These are phyloP conservation scores for Talaromyces amestolkiae DNA, from an alignment of 2,329 filamentous ascomycete species.

Conservation along the genomic window DNA sequence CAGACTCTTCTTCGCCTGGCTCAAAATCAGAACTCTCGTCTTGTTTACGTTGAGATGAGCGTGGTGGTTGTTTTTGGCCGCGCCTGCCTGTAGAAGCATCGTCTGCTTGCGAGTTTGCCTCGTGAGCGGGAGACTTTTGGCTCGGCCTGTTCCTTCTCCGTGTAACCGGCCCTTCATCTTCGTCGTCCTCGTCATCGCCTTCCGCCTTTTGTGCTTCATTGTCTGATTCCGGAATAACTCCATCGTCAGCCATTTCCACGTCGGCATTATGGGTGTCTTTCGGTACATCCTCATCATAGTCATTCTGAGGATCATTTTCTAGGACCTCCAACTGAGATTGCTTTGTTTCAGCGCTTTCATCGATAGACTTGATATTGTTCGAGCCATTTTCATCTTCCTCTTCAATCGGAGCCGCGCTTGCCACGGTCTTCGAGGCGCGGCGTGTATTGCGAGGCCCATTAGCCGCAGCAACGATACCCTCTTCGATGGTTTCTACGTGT, in stretches of 20 bases:
- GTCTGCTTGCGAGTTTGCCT: slow-evolving; percentile 30
- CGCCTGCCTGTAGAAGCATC: slow-evolving; percentile 37
- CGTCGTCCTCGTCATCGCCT: slow-evolving; percentile 52
- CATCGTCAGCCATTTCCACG: slow-evolving; percentile 38
- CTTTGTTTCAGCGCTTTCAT: slow-evolving; percentile 47
- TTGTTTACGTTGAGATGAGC: slow-evolving; percentile 46
- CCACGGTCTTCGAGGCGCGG: slow-evolving; percentile 34
- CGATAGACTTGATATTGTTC: slow-evolving; percentile 29
- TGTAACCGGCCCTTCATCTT: slow-evolving; percentile 54
- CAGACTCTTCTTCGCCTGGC: slow-evolving; percentile 55
- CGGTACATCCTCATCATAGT: slow-evolving; percentile 34
- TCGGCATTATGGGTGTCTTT: slow-evolving; percentile 30
- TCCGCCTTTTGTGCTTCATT: slow-evolving; percentile 36
- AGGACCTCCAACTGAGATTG: slow-evolving; percentile 43
- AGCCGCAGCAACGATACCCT: slow-evolving; percentile 49
- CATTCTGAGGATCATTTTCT: slow-evolving; percentile 41
- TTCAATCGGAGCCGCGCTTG: slow-evolving; percentile 41
- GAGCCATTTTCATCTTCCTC: slow-evolving; percentile 29
- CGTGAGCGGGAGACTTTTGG: slow-evolving; percentile 26
- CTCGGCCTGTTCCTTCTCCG: slow-evolving; percentile 40
- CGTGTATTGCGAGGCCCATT: slow-evolving; percentile 41
- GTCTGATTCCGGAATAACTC: slow-evolving; percentile 43
- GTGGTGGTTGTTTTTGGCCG: slow-evolving; percentile 40
- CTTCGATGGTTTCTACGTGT: slow-evolving; percentile 54
- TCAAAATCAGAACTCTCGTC: slow-evolving; percentile 65